Evolutionary conservation across 73 alveolate genomes (phyloP), one percentile per base, ranked within the genome.

Genomic region (Tetrahymena borealis): DNA sequence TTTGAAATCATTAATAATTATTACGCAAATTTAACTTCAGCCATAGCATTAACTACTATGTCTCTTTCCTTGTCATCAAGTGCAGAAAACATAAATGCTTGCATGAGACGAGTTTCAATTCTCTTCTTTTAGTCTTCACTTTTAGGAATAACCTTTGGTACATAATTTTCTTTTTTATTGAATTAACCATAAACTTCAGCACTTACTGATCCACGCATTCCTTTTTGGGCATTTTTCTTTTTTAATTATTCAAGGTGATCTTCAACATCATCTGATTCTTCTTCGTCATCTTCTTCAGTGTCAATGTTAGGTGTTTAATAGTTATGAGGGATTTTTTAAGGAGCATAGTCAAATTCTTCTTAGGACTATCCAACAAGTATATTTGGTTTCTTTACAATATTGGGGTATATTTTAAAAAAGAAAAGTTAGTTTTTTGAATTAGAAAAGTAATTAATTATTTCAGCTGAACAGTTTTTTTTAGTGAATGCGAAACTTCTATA

Each of bases 171-270:
- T 91, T 97, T 97, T 90, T 96, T 94, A 94, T 98, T 98, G 96
- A 96, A 97, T 35, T 78, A 93, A 39, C 99, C 99, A 91, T 94
- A 98, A 12, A 98, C 99, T 95, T 98, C 99, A 38, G 99, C 99
- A 91, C 99, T 96, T 41, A 95, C 99, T 78, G 98, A 96, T 35
- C 97, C 97, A 43, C 99, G 91, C 78, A 41, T 85, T 94, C 91
- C 78, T 32, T 94, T 94, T 33, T n/a, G n/a, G n/a, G 90, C 78
- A 24, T 60, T 60, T 10, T 20, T 60, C 28, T 60, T 60, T 60
- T 60, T 6, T 35, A 24, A 60, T 28, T 60, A 60, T 60, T 60
- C n/a, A 60, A 60, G 85, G 15, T 60, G 38, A n/a, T 60, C 85
- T 3, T 24, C 35, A 2, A 13, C n/a, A 18, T 60, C 85, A 60